Percentiles rank a stretch among this genome's conserved stretches.
Evolutionary conservation across 345 rosid species (phyloP).

Genomic region (Lumnitzera littorea): DNA sequence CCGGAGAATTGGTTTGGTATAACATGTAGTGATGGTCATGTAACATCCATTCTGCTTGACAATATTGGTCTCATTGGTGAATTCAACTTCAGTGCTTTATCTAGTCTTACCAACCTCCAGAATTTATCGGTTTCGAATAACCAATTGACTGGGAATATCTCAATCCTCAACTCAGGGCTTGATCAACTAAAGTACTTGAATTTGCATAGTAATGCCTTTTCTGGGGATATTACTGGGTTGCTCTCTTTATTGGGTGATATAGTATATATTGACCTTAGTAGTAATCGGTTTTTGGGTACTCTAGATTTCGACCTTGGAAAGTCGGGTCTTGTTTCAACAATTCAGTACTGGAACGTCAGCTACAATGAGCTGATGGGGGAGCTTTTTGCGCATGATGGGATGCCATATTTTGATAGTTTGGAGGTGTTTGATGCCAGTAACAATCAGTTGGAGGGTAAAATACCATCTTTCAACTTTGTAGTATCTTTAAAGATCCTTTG

Average conservation of each 20-base stretch:
- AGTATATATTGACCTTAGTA: slow-evolving; percentile 55
- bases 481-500: slow-evolving; percentile 69
- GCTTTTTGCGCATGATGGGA: slow-evolving; percentile 74
- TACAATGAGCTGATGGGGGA: slow-evolving; percentile 47
- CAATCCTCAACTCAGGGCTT: slow-evolving; percentile 46
- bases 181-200: slow-evolving; percentile 52
- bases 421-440: slow-evolving; percentile 87
- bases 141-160: slow-evolving; percentile 59
- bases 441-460: slow-evolving; percentile 51
- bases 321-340: slow-evolving; percentile 52
- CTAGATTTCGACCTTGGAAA: slow-evolving; percentile 64
- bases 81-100: slow-evolving; percentile 53
- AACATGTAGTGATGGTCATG: slow-evolving; percentile 48
- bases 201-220: slow-evolving; percentile 48
- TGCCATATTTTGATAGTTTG: slow-evolving; percentile 73
- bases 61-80: slow-evolving; percentile 56
- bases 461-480: slow-evolving; percentile 71
- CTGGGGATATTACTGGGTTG: slow-evolving; percentile 64
- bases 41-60: slow-evolving; percentile 51
- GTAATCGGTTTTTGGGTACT: slow-evolving; percentile 65
- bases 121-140: slow-evolving; percentile 64
- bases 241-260: slow-evolving; percentile 42
- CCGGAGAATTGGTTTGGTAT: slow-evolving; percentile 79
- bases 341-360: slow-evolving; percentile 60
- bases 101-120: slow-evolving; percentile 42